Evolutionary conservation across 495 filamentous ascomycete species (phyloP).

Genomic region (Halenospora varia): DNA sequence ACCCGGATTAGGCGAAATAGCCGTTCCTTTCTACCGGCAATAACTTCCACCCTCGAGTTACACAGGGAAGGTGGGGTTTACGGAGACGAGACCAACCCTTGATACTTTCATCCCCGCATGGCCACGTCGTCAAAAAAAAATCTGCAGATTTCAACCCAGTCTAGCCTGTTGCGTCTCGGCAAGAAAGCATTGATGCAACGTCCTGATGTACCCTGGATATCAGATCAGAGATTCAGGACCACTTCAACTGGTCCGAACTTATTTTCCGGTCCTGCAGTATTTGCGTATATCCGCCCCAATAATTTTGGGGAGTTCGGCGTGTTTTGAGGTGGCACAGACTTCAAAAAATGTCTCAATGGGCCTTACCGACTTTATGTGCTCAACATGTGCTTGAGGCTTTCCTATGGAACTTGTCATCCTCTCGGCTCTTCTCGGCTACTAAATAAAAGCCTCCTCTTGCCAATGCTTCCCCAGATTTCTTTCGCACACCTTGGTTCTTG

Average conservation of each 20-base stretch:
- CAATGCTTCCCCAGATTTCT: no score
- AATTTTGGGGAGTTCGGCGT: not conserved
- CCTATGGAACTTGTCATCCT: no score
- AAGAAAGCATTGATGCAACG: not conserved
- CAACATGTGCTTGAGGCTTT: no score
- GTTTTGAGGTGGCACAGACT: not conserved
- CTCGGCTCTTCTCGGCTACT: no score
- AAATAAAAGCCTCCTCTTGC: no score
- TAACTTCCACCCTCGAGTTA: not conserved
- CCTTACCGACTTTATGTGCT: not conserved
- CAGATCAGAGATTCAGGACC: not conserved
- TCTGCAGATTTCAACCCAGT: not conserved
- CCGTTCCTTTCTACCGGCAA: not conserved
- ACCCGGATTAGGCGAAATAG: not conserved
- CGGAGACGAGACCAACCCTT: not conserved
- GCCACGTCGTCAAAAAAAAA: not conserved
- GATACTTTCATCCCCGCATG: not conserved
- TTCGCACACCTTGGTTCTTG: no score
- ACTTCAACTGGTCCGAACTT: not conserved
- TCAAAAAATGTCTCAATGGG: not conserved
- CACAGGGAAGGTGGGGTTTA: not conserved
- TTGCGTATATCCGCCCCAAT: not conserved
- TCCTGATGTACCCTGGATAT: not conserved
- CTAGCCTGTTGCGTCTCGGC: not conserved
- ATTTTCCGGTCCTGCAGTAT: not conserved